phyloP scores from a whole-genome alignment of 805 yeast genomes.

The Metschnikowia drakensbergensis region DNA sequence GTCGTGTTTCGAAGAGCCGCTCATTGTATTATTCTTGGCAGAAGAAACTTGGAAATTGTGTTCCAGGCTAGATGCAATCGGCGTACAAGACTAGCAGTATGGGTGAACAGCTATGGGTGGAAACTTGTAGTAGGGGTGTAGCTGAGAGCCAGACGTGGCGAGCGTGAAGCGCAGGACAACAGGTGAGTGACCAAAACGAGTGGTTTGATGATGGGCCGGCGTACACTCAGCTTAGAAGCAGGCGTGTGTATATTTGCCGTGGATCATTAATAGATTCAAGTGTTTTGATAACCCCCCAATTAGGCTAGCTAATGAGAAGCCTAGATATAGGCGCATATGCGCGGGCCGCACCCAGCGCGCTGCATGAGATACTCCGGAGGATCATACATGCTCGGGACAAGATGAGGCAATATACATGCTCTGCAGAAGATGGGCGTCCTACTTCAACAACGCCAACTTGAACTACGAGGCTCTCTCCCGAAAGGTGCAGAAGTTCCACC shows the following conservation, averaged over 20 bases:
- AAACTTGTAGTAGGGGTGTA: no score
- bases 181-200: background rate
- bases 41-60: no score
- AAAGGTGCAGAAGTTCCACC: slow-evolving; percentile 8
- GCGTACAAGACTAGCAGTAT: no score
- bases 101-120: no score
- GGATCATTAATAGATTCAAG: background rate
- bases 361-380: no score
- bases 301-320: slow-evolving; percentile 3
- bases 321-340: background rate
- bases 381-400: background rate
- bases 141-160: no score
- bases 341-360: background rate
- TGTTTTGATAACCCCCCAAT: slow-evolving; percentile 2
- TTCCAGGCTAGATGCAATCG: no score
- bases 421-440: slow-evolving; percentile 1
- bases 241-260: background rate
- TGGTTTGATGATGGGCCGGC: background rate
- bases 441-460: slow-evolving; percentile 12
- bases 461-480: slow-evolving; percentile 14
- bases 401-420: background rate
- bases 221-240: background rate
- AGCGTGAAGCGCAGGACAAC: background rate
- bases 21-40: background rate
- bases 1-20: background rate